phyloP scores from a whole-genome alignment of 2,329 filamentous ascomycete species.

The Talaromyces albobiverticillius region DNA sequence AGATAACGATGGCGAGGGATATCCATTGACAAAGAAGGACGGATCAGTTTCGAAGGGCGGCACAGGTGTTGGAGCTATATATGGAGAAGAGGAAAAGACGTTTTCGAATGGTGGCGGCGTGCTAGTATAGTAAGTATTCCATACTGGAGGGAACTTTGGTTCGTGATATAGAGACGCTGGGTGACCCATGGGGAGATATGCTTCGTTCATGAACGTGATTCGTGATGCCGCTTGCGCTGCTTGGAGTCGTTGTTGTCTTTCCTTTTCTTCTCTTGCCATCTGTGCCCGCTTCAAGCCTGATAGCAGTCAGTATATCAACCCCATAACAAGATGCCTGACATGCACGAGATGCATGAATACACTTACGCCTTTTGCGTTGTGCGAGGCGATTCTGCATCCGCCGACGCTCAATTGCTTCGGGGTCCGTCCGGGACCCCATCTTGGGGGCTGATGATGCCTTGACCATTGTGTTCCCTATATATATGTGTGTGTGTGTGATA shows the following conservation, averaged over 20 bases:
- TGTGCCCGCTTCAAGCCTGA: slow-evolving; percentile 13
- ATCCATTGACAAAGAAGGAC: slow-evolving; percentile 10
- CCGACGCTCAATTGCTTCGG: slow-evolving; percentile 14
- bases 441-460: slow-evolving; percentile 6
- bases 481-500: neutral
- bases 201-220: slow-evolving; percentile 13
- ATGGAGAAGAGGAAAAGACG: slow-evolving; percentile 3
- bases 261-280: slow-evolving; percentile 14
- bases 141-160: neutral
- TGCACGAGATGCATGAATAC: no score
- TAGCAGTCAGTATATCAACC: neutral
- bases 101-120: slow-evolving; percentile 6
- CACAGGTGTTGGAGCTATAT: neutral
- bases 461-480: neutral
- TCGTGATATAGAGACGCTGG: neutral
- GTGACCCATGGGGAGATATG: slow-evolving; percentile 7
- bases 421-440: slow-evolving; percentile 11
- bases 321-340: no score
- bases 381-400: slow-evolving; percentile 16
- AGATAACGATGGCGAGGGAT: slow-evolving; percentile 12
- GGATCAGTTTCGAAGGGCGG: slow-evolving; percentile 5
- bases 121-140: neutral
- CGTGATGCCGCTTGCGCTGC: slow-evolving; percentile 14
- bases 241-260: slow-evolving; percentile 14
- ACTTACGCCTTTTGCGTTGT: slow-evolving; percentile 15